Evolutionary conservation across 2,329 filamentous ascomycete genomes (phyloP), one percentile per base, ranked within the genome.

Genomic region (Xylariaceae sp.): DNA sequence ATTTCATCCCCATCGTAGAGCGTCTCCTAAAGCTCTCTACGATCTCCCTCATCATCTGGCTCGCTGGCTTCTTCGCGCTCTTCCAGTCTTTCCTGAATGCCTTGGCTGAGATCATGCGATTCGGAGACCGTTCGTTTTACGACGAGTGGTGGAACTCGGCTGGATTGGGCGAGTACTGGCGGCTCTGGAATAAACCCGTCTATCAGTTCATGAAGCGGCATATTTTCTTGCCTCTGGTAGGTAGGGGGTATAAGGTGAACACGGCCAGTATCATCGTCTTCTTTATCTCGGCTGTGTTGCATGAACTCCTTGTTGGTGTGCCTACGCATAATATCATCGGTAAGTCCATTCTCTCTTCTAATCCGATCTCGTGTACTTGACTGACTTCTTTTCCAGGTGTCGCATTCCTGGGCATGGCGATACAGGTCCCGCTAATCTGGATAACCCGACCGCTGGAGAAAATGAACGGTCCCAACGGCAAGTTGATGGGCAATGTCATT

Each of bases 81-180:
- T 99, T 99, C 77, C 94, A 99, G 71, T 93, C 90, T 1, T 87
- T 90, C 62, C 78, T 99, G 53, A 99, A 99, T 70, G 91, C 91
- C 0, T 78, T 97, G 17, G 93, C 93, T 2, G 94, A 99, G 73
- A 78, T 97, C 10, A 88, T 91, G 78, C 82, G 84, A 49, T 99
- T 99, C 69, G 94, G 88, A 15, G 94, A 99, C 73, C 85, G 94
- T 35, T 89, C 92, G 55, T 99, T 99, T 74, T 99, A 99, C 74
- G 88, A 90, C 44, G 92, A 96, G 70, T 99, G 94, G 94, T 99
- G 94, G 94, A 99, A 99, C 71, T 90, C 87, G 64, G 86, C 87
- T 57, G 92, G 87, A 65, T 80, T 97, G 5, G 90, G 92, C 39
- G 83, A 82, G 3, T 99, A 99, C 78, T 97, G 93, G 93, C 86